Evolutionary conservation across 1,284 basidiomycete genomes (phyloP), one percentile per base, ranked within the genome.

Genomic region (Puccinia novopanici): DNA sequence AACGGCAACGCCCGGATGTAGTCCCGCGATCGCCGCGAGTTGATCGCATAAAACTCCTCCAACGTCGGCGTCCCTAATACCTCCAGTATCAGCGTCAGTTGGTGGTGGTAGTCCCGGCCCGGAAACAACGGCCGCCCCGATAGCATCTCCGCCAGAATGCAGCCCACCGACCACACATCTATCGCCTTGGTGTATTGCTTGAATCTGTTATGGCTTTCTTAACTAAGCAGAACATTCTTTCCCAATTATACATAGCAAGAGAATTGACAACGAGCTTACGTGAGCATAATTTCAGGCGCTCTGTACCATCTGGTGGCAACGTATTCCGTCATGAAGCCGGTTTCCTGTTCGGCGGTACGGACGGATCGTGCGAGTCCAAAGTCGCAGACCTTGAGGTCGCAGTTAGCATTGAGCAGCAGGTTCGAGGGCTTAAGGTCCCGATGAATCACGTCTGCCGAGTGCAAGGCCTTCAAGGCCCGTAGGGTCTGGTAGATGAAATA

Each of bases 61-160:
- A 95, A 87, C 0, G 92, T 92, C 0, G 94, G 94, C 19, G 94
- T 96, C n/a, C 94, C 94, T 13, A 95, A 90, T 3, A 95, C 93
- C 83, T 95, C 92, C 81, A 97, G 89, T 84, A 95, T 96, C 80
- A 95, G 89, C 6, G 91, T 91, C 40, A 98, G 89, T 84, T 98
- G 95, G 84, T 98, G 93, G 86, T 98, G 95, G 86, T 86, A 98
- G 87, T 98, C 95, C 27, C 94, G 90, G 17, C 96, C 95, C 0
- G 95, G 96, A 89, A 98, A 98, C 22, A 98, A 89, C 0, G 95
- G 95, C 84, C 94, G 92, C 30, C 94, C 93, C 3, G 91, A 92
- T 8, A 98, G 88, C 95, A 98, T 98, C 88, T 98, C 95, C 1
- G 94, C 96, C 45, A 98, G 89, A 85, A 98, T 97, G 86, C 95